A percentile compares a stretch with the other conserved stretches of the same genome.
Evolutionary conservation across 192 early-diverging fungal genomes (phyloP).

Genomic region (Dispira simplex): DNA sequence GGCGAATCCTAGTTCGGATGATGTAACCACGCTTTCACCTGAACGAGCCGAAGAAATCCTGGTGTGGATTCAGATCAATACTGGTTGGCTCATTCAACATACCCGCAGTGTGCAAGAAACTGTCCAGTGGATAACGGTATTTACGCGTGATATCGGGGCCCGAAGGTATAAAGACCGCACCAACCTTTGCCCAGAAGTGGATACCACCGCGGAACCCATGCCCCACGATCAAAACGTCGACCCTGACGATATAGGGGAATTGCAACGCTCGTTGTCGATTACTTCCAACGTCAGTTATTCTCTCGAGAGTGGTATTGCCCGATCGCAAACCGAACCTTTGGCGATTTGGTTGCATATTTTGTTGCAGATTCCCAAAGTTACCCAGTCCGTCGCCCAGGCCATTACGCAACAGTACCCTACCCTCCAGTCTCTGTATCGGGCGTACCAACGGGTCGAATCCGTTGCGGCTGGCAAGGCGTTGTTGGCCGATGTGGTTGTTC

Average conservation of each 20-base stretch:
- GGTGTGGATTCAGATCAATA: background rate
- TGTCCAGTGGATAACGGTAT: conserved; percentile 9
- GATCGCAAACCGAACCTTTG: background rate
- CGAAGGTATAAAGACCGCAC: conserved; percentile 11
- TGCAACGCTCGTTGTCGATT: background rate
- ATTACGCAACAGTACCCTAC: conserved; percentile 6
- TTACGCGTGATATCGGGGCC: conserved; percentile 5
- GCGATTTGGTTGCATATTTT: conserved; percentile 3
- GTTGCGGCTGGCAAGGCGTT: background rate
- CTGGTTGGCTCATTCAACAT: conserved; percentile 6
- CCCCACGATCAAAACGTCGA: background rate
- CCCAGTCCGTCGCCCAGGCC: background rate
- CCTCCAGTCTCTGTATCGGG: conserved; percentile 1
- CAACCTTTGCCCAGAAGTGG: background rate
- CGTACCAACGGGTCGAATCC: conserved; percentile 6
- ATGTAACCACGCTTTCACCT: too few relatives aligned
- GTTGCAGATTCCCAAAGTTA: conserved; percentile 7
- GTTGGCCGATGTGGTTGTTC: background rate
- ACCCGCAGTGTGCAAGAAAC: background rate
- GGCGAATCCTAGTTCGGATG: background rate
- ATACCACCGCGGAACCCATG: background rate
- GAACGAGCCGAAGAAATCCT: background rate
- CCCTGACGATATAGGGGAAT: background rate
- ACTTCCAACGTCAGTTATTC: background rate
- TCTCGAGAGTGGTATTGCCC: conserved; percentile 4